A percentile compares a stretch with the other conserved stretches of the same genome.
These are phyloP conservation scores for Macrolepiota fuliginosa DNA, from an alignment of 768 basidiomycete species.

Conservation along the genomic window DNA sequence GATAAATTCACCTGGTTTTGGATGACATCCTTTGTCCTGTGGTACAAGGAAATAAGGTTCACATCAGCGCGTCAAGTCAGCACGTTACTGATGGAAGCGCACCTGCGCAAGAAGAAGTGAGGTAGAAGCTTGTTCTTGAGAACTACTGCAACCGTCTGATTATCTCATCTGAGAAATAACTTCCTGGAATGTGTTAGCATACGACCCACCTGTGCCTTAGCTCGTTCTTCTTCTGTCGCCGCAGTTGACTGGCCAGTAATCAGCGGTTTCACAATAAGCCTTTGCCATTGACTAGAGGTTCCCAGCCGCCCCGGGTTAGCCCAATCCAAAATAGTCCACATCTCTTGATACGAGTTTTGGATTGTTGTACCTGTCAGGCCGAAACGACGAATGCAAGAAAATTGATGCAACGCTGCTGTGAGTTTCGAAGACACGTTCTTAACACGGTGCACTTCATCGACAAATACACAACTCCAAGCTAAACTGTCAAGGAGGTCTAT, in stretches of 20 bases:
- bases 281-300: slow-evolving; percentile 71
- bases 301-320: slow-evolving; percentile 83
- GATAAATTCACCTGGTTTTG: slow-evolving; percentile 52
- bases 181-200: not conserved
- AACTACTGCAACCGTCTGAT: slow-evolving; percentile 56
- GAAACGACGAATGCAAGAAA: slow-evolving; percentile 67
- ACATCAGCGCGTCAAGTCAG: not conserved
- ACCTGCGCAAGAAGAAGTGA: slow-evolving; percentile 81
- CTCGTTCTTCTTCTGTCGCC: slow-evolving; percentile 61
- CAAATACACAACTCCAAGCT: slow-evolving; percentile 69
- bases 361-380: slow-evolving; percentile 81
- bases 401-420: slow-evolving; percentile 67
- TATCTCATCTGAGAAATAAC: not conserved
- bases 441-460: slow-evolving; percentile 90
- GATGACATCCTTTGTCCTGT: slow-evolving; percentile 76
- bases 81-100: slow-evolving; percentile 6
- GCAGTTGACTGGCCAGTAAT: slow-evolving; percentile 63
- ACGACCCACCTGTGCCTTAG: slow-evolving; percentile 45
- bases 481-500: slow-evolving; percentile 69
- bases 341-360: slow-evolving; percentile 87
- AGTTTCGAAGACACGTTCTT: slow-evolving; percentile 75
- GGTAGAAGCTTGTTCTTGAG: slow-evolving; percentile 74
- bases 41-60: slow-evolving; percentile 14
- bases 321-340: slow-evolving; percentile 94
- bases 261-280: slow-evolving; percentile 66